Evolutionary conservation across 371 early-diverging fungal genomes (phyloP), one percentile per base, ranked within the genome.

Genomic region (Choanephora cucurbitarum): DNA sequence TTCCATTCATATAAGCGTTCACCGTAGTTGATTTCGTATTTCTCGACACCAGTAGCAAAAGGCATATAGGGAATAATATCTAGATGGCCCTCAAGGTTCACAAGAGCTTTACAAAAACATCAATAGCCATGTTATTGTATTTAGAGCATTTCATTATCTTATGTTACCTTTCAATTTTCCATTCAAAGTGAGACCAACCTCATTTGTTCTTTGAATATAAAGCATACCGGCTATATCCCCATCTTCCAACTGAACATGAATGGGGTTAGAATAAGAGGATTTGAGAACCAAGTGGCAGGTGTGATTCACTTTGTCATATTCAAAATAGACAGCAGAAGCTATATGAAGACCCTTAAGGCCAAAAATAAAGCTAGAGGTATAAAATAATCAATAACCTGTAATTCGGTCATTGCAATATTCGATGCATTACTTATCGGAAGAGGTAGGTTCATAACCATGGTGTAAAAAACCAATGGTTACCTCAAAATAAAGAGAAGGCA

Each of bases 401-500:
- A n/a, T n/a, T n/a, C n/a, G n/a, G n/a, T n/a, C n/a, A n/a, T n/a
- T n/a, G n/a, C n/a, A n/a, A n/a, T n/a, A n/a, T n/a, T n/a, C n/a
- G n/a, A n/a, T n/a, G 17, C 48, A 9, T 39, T 62, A 62, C 62
- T 52, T 62, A 17, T 52, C 52, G 14, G 34, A 9, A 31, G 50
- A 34, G 18, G 49, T 19, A 45, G 21, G 21, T 13, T 53, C 43
- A 53, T 44, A 13, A 3, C 66, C 60, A 34, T 46, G 51, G 13
- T 34, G 55, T n/a, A 43, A 21, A 18, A 61, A 60, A 8, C 44
- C 64, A 37, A 72, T 22, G 0, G 52, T 28, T 3, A 62, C 55
- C 49, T 75, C 75, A 46, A 67, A 76, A 61, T 72, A 76, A 1
- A 76, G 54, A 17, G 73, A 76, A 7, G 70, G 68, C 0, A 59